Conservation (phyloP, 2,329 filamentous ascomycete species). For the Fusarium anthophilum region DNA sequence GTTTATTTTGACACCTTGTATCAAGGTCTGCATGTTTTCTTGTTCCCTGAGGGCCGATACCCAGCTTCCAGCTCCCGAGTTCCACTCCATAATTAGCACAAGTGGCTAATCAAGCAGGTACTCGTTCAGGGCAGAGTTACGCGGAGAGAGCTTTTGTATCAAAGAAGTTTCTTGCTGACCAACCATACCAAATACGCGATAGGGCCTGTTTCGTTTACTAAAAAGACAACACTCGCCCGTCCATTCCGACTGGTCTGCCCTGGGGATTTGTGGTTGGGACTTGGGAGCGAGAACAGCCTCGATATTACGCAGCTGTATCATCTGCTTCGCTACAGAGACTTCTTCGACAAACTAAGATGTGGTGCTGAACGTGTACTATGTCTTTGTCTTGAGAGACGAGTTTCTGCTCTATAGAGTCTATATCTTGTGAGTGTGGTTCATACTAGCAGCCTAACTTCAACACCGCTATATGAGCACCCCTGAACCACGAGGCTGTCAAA, state of each 20-base stretch:
- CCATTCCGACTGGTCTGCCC: constrained; percentile 32
- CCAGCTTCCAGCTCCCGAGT: constrained; percentile 36
- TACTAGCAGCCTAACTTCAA: constrained; percentile 5
- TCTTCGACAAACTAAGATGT: constrained; percentile 16
- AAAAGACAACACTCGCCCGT: constrained; percentile 19
- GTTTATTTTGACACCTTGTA: no score
- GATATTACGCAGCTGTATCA: constrained; percentile 27
- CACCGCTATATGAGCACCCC: constrained; percentile 16
- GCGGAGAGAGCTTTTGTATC: constrained; percentile 14
- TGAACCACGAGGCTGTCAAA: constrained; percentile 11
- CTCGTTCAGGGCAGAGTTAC: constrained; percentile 28
- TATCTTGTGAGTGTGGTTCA: neutral
- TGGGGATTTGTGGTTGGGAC: constrained; percentile 1
- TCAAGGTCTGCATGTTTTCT: no score
- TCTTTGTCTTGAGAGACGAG: neutral
- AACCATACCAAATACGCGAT: constrained; percentile 18
- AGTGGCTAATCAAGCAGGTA: constrained; percentile 31
- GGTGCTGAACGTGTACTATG: constrained; percentile 11
- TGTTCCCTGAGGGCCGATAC: neutral
- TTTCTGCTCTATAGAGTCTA: neutral
- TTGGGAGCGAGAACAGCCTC: constrained; percentile 6
- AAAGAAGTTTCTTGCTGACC: constrained; percentile 15
- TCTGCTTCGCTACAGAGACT: constrained; percentile 3
- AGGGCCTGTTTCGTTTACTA: constrained; percentile 26
- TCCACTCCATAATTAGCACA: constrained; percentile 37